phyloP scores from a whole-genome alignment of 2,329 filamentous ascomycete genomes.

The Monilinia polystroma region DNA sequence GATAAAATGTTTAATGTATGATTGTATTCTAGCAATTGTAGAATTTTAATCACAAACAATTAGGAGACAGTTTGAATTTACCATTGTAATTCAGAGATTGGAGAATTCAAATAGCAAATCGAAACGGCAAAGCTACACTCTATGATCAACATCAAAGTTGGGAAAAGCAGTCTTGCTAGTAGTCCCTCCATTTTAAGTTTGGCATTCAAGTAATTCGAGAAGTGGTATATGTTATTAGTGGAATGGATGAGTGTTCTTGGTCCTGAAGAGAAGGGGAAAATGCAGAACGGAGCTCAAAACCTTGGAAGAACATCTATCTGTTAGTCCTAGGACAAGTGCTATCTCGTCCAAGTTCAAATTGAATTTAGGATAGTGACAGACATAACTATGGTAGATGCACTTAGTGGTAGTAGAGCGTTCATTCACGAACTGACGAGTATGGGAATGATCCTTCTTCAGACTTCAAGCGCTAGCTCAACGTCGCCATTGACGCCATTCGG shows the following conservation, averaged over 20 bases:
- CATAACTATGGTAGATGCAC: not conserved
- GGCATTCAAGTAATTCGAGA: not conserved
- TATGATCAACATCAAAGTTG: not conserved
- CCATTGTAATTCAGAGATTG: not conserved
- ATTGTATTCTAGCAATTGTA: not conserved
- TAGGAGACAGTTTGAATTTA: not conserved
- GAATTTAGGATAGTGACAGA: not conserved
- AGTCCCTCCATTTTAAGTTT: not conserved
- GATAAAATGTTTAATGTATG: not conserved
- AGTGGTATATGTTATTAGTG: not conserved
- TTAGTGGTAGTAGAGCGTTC: too few relatives aligned
- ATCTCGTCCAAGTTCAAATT: not conserved
- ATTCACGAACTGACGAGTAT: too few relatives aligned
- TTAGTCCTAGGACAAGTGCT: too few relatives aligned
- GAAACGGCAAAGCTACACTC: not conserved
- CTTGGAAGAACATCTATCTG: not conserved
- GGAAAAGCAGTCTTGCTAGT: accelerated
- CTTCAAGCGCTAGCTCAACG: not conserved
- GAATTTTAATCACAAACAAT: not conserved
- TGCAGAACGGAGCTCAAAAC: not conserved
- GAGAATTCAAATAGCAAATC: not conserved
- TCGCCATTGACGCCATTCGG: not conserved
- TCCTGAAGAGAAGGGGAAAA: not conserved
- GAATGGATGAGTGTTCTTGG: not conserved
- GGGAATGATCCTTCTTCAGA: not conserved